Evolutionary conservation across 495 filamentous ascomycete genomes (phyloP).

Genomic region (Penicillium subrubescens): DNA sequence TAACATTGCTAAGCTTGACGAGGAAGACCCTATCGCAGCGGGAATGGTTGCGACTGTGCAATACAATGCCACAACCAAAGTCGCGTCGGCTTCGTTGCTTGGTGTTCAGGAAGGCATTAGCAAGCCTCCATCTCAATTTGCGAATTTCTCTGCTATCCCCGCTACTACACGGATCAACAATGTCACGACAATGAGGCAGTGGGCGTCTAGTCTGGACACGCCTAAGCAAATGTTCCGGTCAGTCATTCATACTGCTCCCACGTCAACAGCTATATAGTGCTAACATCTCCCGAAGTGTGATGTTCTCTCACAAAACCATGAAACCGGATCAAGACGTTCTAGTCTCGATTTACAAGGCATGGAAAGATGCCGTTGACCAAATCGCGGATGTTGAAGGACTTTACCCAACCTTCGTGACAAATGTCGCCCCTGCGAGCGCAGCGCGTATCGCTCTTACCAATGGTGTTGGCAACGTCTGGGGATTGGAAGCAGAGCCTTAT

Average conservation of each 20-base stretch:
- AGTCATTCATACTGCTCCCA: not conserved
- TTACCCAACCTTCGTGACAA: constrained; percentile 32
- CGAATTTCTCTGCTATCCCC: constrained; percentile 30
- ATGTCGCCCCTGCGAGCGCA: constrained; percentile 19
- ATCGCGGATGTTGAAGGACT: constrained; percentile 34
- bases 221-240: constrained; percentile 37
- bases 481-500: constrained; percentile 28
- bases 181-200: constrained; percentile 25
- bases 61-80: constrained; percentile 28
- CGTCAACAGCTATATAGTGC: not conserved
- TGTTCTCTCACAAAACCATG: constrained; percentile 30
- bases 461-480: constrained; percentile 45
- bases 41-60: constrained; percentile 26
- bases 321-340: constrained; percentile 24
- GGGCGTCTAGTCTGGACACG: constrained; percentile 21
- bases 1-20: constrained; percentile 20
- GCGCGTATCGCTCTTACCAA: constrained; percentile 23
- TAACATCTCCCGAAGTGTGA: constrained; percentile 13
- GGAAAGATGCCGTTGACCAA: constrained; percentile 26
- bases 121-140: constrained; percentile 30
- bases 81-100: constrained; percentile 16
- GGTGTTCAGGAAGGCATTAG: constrained; percentile 34
- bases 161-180: constrained; percentile 22
- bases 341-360: constrained; percentile 26
- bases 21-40: constrained; percentile 23